Evolutionary conservation across 1,284 basidiomycete species (phyloP).

Genomic region (Ustilago vetiveriae): DNA sequence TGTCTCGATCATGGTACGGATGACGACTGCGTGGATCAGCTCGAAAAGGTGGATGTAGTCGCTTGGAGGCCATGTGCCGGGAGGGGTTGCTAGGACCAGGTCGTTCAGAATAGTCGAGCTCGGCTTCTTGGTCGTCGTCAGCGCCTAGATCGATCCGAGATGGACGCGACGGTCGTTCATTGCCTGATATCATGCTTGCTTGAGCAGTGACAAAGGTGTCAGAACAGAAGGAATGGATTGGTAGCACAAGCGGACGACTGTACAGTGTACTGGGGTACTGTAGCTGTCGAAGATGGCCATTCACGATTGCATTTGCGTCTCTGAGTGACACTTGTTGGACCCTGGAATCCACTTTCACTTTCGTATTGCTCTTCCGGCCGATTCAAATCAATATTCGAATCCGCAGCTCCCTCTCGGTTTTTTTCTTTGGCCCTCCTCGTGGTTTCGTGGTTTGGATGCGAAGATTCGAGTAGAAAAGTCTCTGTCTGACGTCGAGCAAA

Average conservation of each 20-base stretch:
- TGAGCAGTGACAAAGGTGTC: too few relatives aligned
- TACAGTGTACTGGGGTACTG: too few relatives aligned
- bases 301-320: too few relatives aligned
- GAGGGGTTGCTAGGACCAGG: conserved; percentile 27
- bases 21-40: too few relatives aligned
- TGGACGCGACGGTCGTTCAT: conserved; percentile 14
- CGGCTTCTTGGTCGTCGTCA: conserved; percentile 12
- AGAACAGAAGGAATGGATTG: too few relatives aligned
- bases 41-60: too few relatives aligned
- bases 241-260: too few relatives aligned
- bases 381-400: not conserved
- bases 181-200: too few relatives aligned
- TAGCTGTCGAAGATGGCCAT: conserved; percentile 8
- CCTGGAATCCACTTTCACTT: not conserved
- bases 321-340: conserved; percentile 2
- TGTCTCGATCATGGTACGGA: too few relatives aligned
- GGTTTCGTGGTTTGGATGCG: too few relatives aligned
- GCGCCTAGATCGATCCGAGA: conserved; percentile 19
- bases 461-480: conserved; percentile 11
- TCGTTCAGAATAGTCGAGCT: conserved; percentile 37
- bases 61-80: conserved; percentile 5
- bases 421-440: not conserved
- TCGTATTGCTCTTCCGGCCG: conserved; percentile 6
- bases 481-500: not conserved
- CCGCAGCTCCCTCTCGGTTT: too few relatives aligned